phyloP scores from a whole-genome alignment of 2,329 filamentous ascomycete genomes.

The Podosphaera leucotricha region DNA sequence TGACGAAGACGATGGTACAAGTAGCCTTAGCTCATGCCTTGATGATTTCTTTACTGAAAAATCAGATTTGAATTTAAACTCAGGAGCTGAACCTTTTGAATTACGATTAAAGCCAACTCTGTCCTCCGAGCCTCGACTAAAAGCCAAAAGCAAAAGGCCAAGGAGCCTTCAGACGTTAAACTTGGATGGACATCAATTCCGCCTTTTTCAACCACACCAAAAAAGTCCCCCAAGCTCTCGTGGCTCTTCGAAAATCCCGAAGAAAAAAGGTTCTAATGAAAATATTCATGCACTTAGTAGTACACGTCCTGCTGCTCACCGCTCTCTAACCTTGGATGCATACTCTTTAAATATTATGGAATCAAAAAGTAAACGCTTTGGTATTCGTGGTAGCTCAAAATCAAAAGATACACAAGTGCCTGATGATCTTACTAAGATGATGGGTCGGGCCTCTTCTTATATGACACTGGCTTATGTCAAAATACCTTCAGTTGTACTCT shows the following conservation, averaged over 20 bases:
- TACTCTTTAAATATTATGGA: slow-evolving; percentile 14
- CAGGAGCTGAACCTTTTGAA: slow-evolving; percentile 52
- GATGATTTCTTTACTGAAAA: slow-evolving; percentile 17
- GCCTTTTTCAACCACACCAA: slow-evolving; percentile 19
- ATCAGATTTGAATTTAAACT: slow-evolving; percentile 27
- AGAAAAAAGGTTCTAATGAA: slow-evolving; percentile 14
- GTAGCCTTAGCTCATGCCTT: slow-evolving; percentile 7
- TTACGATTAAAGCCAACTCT: slow-evolving; percentile 65
- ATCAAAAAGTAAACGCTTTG: slow-evolving; percentile 26
- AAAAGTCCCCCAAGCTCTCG: slow-evolving; percentile 8
- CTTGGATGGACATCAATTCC: slow-evolving; percentile 18
- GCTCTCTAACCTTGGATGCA: slow-evolving; percentile 9
- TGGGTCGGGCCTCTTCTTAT: slow-evolving; percentile 80
- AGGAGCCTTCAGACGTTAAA: slow-evolving; percentile 10
- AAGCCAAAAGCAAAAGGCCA: slow-evolving; percentile 2
- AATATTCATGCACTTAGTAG: slow-evolving; percentile 11
- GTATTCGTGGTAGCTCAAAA: slow-evolving; percentile 25
- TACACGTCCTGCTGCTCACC: slow-evolving; percentile 10
- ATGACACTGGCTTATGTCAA: slow-evolving; percentile 95
- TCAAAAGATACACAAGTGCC: slow-evolving; percentile 36
- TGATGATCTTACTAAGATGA: slow-evolving; percentile 93
- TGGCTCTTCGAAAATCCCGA: slow-evolving; percentile 7
- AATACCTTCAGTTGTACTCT: slow-evolving; percentile 84
- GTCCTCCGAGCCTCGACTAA: slow-evolving; percentile 24
- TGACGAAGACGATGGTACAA: slow-evolving; percentile 15